Conservation (phyloP, 306 rosid genomes). For the Lathyrus aphaca region DNA sequence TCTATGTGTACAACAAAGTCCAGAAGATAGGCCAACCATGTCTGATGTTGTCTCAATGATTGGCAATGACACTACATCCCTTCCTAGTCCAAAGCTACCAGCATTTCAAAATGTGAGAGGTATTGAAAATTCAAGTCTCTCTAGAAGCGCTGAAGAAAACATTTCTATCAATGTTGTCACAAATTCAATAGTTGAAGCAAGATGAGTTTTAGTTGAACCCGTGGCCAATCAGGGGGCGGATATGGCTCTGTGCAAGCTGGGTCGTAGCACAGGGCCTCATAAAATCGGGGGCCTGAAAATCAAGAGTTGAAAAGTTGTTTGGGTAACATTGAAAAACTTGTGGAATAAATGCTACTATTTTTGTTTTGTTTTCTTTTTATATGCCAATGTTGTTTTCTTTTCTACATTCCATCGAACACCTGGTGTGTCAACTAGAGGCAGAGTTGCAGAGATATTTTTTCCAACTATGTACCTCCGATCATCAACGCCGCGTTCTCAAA, state of each 20-base stretch:
- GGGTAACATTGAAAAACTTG: not conserved
- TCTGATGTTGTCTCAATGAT: constrained; percentile 49
- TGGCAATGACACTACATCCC: constrained; percentile 35
- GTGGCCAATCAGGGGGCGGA: no score
- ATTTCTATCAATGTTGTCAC: constrained; percentile 35
- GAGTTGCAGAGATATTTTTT: no score
- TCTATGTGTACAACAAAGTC: constrained; percentile 47
- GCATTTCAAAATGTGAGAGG: constrained; percentile 45
- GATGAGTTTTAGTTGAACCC: constrained; percentile 33
- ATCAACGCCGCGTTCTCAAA: no score
- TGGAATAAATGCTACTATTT: not conserved
- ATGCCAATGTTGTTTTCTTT: not conserved
- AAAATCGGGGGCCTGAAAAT: no score
- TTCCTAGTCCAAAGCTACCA: constrained; percentile 38
- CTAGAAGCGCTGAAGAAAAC: not conserved
- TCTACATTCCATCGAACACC: no score
- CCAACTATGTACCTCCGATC: no score
- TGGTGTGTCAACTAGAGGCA: no score
- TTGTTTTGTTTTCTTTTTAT: not conserved
- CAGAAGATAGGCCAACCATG: constrained; percentile 47
- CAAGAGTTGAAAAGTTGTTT: not conserved
- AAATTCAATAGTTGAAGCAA: constrained; percentile 35
- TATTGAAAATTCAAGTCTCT: not conserved
- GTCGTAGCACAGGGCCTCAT: no score
- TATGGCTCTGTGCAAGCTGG: no score